Conservation (phyloP, 495 filamentous ascomycete genomes). For the Tuber microsphaerosporum region DNA sequence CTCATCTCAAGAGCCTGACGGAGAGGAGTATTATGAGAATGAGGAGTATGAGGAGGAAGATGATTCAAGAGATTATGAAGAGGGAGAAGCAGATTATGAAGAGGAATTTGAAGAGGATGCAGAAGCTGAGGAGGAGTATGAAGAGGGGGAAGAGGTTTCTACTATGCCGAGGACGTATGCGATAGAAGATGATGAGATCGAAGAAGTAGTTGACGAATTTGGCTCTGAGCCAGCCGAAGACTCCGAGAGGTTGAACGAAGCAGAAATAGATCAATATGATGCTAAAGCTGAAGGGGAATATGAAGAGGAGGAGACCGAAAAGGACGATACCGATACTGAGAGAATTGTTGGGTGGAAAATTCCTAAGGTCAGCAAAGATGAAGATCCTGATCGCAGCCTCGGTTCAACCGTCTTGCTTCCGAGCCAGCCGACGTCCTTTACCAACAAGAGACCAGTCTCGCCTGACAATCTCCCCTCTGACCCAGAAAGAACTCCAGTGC, state of each 20-base stretch:
- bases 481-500: background rate
- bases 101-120: conserved; percentile 14
- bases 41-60: conserved; percentile 22
- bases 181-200: conserved; percentile 20
- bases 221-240: conserved; percentile 11
- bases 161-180: background rate
- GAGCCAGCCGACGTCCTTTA: conserved; percentile 16
- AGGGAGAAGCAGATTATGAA: conserved; percentile 16
- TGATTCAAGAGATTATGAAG: conserved; percentile 14
- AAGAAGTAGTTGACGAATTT: conserved; percentile 11
- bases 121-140: conserved; percentile 18
- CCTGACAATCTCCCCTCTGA: background rate
- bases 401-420: conserved; percentile 27
- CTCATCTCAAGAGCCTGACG: conserved; percentile 5
- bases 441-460: conserved; percentile 1
- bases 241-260: conserved; percentile 4
- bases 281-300: conserved; percentile 16
- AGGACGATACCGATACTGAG: conserved; percentile 29
- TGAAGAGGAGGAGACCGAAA: conserved; percentile 31
- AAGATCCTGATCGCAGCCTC: conserved; percentile 17
- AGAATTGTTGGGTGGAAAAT: conserved; percentile 7
- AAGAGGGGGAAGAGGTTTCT: conserved; percentile 16
- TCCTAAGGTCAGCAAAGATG: background rate
- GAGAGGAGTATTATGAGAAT: conserved; percentile 20
- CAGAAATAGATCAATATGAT: conserved; percentile 2